phyloP scores from a whole-genome alignment of 139 green algal species.

The Yamagishiella unicocca region DNA sequence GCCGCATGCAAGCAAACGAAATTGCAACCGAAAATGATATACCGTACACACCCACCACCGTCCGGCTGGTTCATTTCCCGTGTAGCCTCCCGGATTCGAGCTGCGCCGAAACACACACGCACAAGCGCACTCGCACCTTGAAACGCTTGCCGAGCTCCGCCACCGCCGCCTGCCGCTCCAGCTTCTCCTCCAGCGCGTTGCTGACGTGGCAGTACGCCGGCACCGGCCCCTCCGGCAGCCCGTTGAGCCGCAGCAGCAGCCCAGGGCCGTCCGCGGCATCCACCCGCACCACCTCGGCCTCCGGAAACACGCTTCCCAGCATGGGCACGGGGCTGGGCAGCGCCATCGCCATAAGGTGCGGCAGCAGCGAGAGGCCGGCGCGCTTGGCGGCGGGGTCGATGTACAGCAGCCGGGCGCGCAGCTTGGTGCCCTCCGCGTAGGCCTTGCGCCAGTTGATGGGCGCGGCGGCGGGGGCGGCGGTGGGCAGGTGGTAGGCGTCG shows the following conservation, averaged over 20 bases:
- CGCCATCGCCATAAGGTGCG: conserved; percentile 59
- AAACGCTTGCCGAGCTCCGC: conserved; percentile 45
- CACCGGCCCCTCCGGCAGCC: not conserved
- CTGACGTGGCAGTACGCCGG: conserved; percentile 85
- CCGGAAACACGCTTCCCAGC: conserved; percentile 59
- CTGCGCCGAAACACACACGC: not conserved
- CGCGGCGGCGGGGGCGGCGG: not conserved
- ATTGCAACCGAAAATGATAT: no score
- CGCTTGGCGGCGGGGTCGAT: conserved; percentile 83
- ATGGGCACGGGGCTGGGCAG: conserved; percentile 56
- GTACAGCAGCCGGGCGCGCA: conserved; percentile 88
- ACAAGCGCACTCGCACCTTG: conserved; percentile 30
- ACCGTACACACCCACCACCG: no score
- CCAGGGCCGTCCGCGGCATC: conserved; percentile 72
- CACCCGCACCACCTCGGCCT: conserved; percentile 76
- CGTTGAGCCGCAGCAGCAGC: conserved; percentile 79
- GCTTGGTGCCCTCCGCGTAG: conserved; percentile 27
- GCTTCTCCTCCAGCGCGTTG: conserved; percentile 77
- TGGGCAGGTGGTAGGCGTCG: conserved; percentile 87
- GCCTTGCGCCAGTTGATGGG: not conserved
- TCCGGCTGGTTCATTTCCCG: no score
- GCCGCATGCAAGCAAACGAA: no score
- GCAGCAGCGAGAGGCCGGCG: conserved; percentile 84
- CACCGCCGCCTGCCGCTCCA: conserved; percentile 38
- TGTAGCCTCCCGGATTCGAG: no score